Base-by-base conservation (phyloP, 2,329 filamentous ascomycete species). In the Tolypocladium amazonense region DNA sequence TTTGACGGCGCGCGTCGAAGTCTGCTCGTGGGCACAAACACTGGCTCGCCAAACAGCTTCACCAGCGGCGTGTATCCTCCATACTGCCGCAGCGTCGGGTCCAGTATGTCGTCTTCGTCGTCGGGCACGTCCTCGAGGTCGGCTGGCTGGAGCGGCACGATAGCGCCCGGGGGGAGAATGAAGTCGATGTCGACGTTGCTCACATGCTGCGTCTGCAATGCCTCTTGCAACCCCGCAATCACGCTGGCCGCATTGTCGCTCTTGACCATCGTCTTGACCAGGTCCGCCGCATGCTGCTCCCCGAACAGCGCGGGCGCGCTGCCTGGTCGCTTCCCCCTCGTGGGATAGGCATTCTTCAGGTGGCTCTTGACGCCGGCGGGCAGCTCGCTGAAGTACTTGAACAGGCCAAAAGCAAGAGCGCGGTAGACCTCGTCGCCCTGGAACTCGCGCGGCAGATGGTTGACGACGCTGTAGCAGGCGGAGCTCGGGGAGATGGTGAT, bases 341-440 rank as follows among this genome's bases (percentile, higher is more conserved):
- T 78, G 43, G 81, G 80, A 65, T 83, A 85, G 43, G 78, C 74
- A 66, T 80, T 80, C 65, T 80, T 85, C 72, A 96, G 81, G 62
- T 85, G 81, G 67, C 80, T 80, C 78, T 91, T 96, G 70, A 92
- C 87, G 43, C 82, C 79, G 59, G 88, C 83, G 27, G 92, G 86
- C 58, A 99, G 80, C 75, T 97, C 93, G 62, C 84, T 83, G 71
- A 97, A 97, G 79, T 97, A 99, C 73, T 96, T 97, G 78, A 88
- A 88, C 65, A 99, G 80, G 60, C 90, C 92, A 73, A 97, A 96
- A 56, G 93, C 94, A 59, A 99, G 81, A 23, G 88, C 94, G 54
- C 94, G 87, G 75, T 89, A 95, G 64, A 96, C 81, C 74, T 97
- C 93, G 72, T 97, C 93, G 68, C 93, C 93, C 77, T 97, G 94